phyloP scores from a whole-genome alignment of 2,329 filamentous ascomycete genomes.

The Endoconidiophora polonica region DNA sequence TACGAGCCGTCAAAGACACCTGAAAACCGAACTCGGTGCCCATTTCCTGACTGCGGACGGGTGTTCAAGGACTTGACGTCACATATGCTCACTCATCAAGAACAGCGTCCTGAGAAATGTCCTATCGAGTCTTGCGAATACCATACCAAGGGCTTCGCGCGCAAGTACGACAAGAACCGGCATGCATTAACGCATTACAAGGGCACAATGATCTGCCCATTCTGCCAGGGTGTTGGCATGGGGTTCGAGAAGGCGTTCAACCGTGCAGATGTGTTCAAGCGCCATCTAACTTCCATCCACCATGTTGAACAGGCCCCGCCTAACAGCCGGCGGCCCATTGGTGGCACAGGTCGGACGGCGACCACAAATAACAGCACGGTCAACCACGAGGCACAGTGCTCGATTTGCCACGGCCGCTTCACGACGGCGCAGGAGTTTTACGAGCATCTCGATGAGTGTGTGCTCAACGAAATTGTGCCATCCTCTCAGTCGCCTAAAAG shows the following conservation, averaged over 20 bases:
- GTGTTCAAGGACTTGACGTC: constrained; percentile 54
- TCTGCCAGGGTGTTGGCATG: constrained; percentile 78
- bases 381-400: constrained; percentile 52
- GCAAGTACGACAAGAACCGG: constrained; percentile 96
- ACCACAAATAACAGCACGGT: constrained; percentile 13
- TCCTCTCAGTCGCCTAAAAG: constrained; percentile 1
- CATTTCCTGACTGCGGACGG: constrained; percentile 40
- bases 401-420: constrained; percentile 69
- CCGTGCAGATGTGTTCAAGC: constrained; percentile 90
- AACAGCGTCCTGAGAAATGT: constrained; percentile 88
- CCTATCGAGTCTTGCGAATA: constrained; percentile 89
- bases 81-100: constrained; percentile 92
- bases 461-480: constrained; percentile 41
- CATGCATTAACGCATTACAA: constrained; percentile 96
- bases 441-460: constrained; percentile 68
- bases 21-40: constrained; percentile 33
- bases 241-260: constrained; percentile 91
- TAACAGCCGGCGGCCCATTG: constrained; percentile 61
- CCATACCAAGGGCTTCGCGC: constrained; percentile 80
- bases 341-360: constrained; percentile 12
- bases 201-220: constrained; percentile 93
- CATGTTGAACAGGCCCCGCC: constrained; percentile 87
- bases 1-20: constrained; percentile 18
- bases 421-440: constrained; percentile 88
- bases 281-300: constrained; percentile 83